Base-by-base conservation (phyloP, 2,329 filamentous ascomycete genomes). In the Botryosphaeria dothidea region DNA sequence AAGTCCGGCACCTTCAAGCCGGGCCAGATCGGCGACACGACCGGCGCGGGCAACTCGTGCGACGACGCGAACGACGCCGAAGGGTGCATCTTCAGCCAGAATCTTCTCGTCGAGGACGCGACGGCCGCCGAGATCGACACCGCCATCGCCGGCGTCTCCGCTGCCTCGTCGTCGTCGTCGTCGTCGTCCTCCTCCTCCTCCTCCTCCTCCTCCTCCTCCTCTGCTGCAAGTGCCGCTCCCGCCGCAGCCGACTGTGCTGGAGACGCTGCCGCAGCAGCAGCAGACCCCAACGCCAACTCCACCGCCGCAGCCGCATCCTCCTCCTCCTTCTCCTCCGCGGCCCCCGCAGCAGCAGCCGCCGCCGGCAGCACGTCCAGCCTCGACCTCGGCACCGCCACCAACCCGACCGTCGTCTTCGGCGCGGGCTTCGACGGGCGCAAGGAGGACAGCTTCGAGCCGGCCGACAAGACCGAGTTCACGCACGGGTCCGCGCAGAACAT, bases 1-100 rank as follows among this genome's bases (percentile, higher is more conserved):
- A 78, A 86, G 68, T 81, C 83, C 31, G 87, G 86, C 63, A 90
- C 88, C 4, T 91, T 60, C 36, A 34, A 81, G 4, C 85, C 88
- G 17, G 88, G 88, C 60, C 68, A 83, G 68, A 79, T 87, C 71
- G 77, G 81, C 70, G 83, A 83, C 67, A 69, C 71, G n/a, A 85
- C 83, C 58, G 83, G 68, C 25, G 73, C 71, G 23, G 86, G 86
- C 21, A 86, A 86, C 70, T 81, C 81, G 31, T 87, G 85, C 60
- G 79, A 87, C 67, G 77, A 77, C 19, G 73, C 69, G 2, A 73
- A 83, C 52, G 82, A 86, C 65, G 71, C 77, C 2, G 75, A 76
- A 3, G 85, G 85, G 7, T 87, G 85, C 71, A 87, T 87, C 71
- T 86, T 85, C 71, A 79, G 80, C 6, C 73, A 83, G 66, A 78